Base-by-base conservation (phyloP, 495 filamentous ascomycete genomes). In the Neurospora sp. region DNA sequence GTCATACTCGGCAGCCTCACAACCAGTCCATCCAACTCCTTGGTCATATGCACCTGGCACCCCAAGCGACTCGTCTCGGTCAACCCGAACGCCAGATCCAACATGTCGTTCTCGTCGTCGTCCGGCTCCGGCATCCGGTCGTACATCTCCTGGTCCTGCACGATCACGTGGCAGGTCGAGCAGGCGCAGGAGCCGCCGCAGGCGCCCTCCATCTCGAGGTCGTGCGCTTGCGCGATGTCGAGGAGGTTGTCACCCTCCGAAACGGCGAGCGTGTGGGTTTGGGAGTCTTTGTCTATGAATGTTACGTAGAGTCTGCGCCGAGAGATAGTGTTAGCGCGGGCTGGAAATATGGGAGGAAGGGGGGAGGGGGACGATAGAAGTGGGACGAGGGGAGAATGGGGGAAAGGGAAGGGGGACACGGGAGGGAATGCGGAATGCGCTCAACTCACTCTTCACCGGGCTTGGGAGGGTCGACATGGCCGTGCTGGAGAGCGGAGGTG, bases 71-170 rank as follows among this genome's bases (percentile, higher is more conserved):
- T 97, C 69, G 96, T 99, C 85, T 99, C 96, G 8, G 94, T 98
- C 77, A 98, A 78, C 0, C 96, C 96, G 81, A 99, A 99, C 0
- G 96, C 96, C 73, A 98, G 81, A 81, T 99, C 96, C 77, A 99
- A 85, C 96, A 99, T 99, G 83, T 99, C 96, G 81, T 98, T 98
- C 88, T 99, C 96, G 80, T 99, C 96, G 80, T 99, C 96, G 48
- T 92, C 90, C 18, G 96, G 93, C 82, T 98, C 96, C 66, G 90
- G 88, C 85, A 98, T 95, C 84, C 90, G 91, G 75, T 98, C 96
- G 80, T 93, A 98, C 86, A 92, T 88, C 18, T 90, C 91, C 5
- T 92, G 88, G 78, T 92, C 90, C 73, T 91, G 86, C 54, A 99
- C 93, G 71, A 99, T 97, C 69, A 98, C 91, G 84, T 99, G 96